Evolutionary conservation across 1,284 basidiomycete species (phyloP), one percentile per base, ranked within the genome.

Genomic region (Thecaphora frezii): DNA sequence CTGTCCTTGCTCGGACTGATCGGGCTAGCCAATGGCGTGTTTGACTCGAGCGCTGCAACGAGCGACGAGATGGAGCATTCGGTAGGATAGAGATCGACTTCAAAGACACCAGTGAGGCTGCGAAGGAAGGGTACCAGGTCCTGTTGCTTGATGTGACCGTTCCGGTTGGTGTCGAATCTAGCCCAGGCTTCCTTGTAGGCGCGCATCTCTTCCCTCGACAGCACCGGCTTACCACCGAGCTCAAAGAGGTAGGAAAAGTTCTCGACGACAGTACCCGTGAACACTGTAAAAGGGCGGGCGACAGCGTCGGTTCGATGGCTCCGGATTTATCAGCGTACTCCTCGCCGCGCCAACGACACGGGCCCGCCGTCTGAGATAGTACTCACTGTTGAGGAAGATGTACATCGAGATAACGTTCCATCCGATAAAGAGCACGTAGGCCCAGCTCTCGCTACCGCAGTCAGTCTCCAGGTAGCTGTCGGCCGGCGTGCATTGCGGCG

Each of bases 181-280:
- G 89, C 88, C 94, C 94, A 98, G 2, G 89, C 85, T 74, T 91
- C 90, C 82, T 98, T 98, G 85, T 93, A 97, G 1, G 87, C 46
- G 3, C 78, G 68, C 52, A 80, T 76, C 49, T 77, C 71, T 69
- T 91, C 89, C 44, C 94, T 85, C 22, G 88, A 89, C 42, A 97
- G 87, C 0, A 88, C 87, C 51, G 87, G 89, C 25, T 87, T 85
- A n/a, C 88, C 88, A 21, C 90, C 89, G 7, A 90, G 85, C 48
- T 96, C 92, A 81, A 93, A 94, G 10, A 97, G 91, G 79, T 94
- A 97, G 21, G 91, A 90, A 79, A 98, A 97, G 75, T 90, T 96
- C 79, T 97, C 89, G 71, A 97, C 93, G 53, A 97, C 90, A 61
- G 93, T 91, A 88, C 88, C 19, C 30, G n/a, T n/a, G 22, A 24